A percentile compares a stretch with the other conserved stretches of the same genome.
phyloP scores from a whole-genome alignment of 768 basidiomycete genomes.

The Gloeostereum incarnatum region DNA sequence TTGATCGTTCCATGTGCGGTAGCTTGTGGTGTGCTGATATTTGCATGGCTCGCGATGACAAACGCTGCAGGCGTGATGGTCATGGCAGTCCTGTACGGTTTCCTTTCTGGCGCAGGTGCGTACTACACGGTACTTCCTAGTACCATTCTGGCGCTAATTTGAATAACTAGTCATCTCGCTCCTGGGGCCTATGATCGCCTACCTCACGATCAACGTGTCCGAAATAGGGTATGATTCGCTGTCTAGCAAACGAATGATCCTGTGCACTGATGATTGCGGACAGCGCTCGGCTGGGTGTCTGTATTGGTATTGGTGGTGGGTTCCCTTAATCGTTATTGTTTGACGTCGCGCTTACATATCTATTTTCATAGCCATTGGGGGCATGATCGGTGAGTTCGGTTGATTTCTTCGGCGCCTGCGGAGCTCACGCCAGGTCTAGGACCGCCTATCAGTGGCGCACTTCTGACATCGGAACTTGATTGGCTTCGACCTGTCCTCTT shows the following conservation, averaged over 20 bases:
- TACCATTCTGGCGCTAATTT: background rate
- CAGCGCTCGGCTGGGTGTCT: conserved; percentile 2
- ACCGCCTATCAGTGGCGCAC: conserved; percentile 6
- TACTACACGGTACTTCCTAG: background rate
- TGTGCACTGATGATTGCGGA: background rate
- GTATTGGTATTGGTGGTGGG: conserved; percentile 2
- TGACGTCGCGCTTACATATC: background rate
- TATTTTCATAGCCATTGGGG: conserved; percentile 3
- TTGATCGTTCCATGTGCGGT: conserved; percentile 25
- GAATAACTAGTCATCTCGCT: conserved; percentile 1
- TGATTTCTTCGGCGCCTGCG: background rate
- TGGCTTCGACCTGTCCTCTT: conserved; percentile 4
- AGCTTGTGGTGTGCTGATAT: conserved; percentile 23
- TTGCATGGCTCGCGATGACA: conserved; percentile 30
- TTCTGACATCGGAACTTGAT: conserved; percentile 1
- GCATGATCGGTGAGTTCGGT: conserved; percentile 2
- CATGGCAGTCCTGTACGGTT: conserved; percentile 34
- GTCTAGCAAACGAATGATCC: background rate
- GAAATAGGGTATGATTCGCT: conserved; percentile 2
- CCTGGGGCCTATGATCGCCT: conserved; percentile 5
- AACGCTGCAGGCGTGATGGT: conserved; percentile 20
- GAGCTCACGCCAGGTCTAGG: background rate
- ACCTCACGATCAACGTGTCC: conserved; percentile 1
- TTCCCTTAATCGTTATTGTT: background rate
- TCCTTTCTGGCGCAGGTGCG: conserved; percentile 34